Percentiles rank a stretch among this genome's conserved stretches.
Evolutionary conservation across 768 basidiomycete genomes (phyloP).

Genomic region (Termitomyces sp.): DNA sequence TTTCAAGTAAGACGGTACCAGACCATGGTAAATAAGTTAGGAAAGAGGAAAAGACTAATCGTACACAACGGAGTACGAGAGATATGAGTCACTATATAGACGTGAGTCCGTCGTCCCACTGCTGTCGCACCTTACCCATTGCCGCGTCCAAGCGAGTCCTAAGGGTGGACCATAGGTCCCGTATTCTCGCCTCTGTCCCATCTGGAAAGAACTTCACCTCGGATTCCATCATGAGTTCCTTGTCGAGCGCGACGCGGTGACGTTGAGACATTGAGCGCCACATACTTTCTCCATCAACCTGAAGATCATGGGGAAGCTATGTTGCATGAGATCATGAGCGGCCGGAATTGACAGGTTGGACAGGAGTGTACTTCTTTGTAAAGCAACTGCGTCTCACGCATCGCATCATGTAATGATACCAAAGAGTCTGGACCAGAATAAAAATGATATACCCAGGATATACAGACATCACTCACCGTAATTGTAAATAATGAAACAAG

Average conservation of each 20-base stretch:
- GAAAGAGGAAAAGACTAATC: background rate
- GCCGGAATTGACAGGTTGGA: background rate
- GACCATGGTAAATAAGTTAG: background rate
- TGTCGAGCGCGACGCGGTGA: constrained; percentile 1
- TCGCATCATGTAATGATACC: background rate
- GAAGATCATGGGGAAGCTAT: constrained; percentile 3
- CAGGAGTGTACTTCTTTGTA: constrained; percentile 3
- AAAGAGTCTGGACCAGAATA: constrained; percentile 2
- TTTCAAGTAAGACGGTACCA: background rate
- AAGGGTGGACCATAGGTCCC: constrained; percentile 3
- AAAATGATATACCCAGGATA: background rate
- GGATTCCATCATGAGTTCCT: constrained; percentile 1
- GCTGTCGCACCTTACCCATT: constrained; percentile 4
- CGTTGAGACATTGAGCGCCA: constrained; percentile 6
- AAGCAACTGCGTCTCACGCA: constrained; percentile 1
- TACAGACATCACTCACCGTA: background rate
- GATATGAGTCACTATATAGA: background rate
- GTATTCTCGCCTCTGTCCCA: background rate
- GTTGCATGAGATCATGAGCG: background rate
- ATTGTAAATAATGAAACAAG: constrained; percentile 8
- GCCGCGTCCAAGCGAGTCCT: constrained; percentile 1
- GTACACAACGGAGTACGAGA: background rate
- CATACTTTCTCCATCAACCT: constrained; percentile 3
- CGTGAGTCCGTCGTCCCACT: background rate
- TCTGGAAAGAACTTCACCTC: constrained; percentile 5